Conservation (phyloP, 257 asterid species). For the Rhazya stricta region DNA sequence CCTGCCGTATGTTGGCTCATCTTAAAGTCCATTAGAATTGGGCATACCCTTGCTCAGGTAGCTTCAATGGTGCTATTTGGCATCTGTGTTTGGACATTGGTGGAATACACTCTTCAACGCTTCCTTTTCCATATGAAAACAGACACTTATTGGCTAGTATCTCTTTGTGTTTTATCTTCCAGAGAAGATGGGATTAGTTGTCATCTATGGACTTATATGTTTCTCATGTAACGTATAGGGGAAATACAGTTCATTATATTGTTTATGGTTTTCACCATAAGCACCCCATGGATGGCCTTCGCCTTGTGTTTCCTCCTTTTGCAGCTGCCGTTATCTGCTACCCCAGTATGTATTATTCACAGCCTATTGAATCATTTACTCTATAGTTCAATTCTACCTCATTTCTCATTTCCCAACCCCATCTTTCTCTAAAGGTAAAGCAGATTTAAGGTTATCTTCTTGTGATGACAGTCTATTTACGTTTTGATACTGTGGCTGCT, state of each 20-base stretch:
- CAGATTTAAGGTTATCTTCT: background rate
- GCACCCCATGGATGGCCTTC: conserved; percentile 43
- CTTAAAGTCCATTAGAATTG: conserved; percentile 36
- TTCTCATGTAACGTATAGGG: conserved; percentile 21
- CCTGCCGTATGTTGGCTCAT: conserved; percentile 58
- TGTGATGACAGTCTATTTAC: background rate
- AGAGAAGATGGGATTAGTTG: background rate
- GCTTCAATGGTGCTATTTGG: conserved; percentile 38
- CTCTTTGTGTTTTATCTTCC: background rate
- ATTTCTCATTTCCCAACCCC: no score
- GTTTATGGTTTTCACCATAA: conserved; percentile 44
- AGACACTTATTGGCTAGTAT: conserved; percentile 27
- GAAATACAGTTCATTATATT: conserved; percentile 36
- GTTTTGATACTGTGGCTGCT: background rate
- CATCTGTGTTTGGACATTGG: conserved; percentile 38
- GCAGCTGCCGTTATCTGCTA: conserved; percentile 32
- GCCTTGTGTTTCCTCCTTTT: conserved; percentile 40
- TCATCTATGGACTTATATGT: background rate
- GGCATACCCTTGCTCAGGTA: conserved; percentile 42
- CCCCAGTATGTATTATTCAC: conserved; percentile 23
- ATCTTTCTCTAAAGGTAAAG: background rate
- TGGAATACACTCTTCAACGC: conserved; percentile 36
- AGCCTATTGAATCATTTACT: background rate
- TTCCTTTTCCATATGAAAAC: conserved; percentile 35
- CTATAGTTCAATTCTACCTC: background rate